A percentile compares a stretch with the other conserved stretches of the same genome.
phyloP scores from a whole-genome alignment of 208 protist genomes.

The Crithidia sp. region DNA sequence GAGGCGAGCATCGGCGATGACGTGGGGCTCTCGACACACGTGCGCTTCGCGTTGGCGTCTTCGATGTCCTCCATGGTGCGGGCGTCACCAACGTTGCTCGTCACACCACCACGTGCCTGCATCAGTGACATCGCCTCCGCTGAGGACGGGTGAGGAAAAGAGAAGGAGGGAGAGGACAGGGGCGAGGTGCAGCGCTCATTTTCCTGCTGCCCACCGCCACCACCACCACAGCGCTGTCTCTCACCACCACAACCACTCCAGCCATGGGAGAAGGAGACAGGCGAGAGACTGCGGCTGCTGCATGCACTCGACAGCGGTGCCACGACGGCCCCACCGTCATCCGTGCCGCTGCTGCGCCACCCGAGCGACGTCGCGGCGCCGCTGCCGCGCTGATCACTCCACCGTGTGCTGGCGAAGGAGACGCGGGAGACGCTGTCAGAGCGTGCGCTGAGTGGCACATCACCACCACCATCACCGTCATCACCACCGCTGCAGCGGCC shows the following conservation, averaged over 20 bases:
- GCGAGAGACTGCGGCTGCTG: constrained; percentile 18
- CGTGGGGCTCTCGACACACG: constrained; percentile 29
- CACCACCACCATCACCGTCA: not conserved
- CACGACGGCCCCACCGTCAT: not conserved
- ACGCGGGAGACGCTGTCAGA: constrained; percentile 29
- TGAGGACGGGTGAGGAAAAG: not conserved
- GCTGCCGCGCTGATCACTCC: constrained; percentile 9
- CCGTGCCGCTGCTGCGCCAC: not conserved
- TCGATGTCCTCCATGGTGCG: constrained; percentile 38
- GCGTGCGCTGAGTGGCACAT: constrained; percentile 5
- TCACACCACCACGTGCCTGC: too few species aligned
- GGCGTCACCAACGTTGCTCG: constrained; percentile 3
- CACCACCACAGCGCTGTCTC: not conserved
- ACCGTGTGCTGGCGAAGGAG: not conserved
- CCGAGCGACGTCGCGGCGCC: constrained; percentile 17
- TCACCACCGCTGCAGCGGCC: too few species aligned
- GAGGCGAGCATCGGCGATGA: constrained; percentile 13
- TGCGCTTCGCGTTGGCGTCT: constrained; percentile 16
- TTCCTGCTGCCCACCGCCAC: not conserved
- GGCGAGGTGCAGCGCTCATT: not conserved
- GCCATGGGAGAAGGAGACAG: constrained; percentile 3
- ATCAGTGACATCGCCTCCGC: not conserved
- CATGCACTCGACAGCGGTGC: not conserved
- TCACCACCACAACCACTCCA: not conserved
- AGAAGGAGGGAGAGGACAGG: not conserved